Evolutionary conservation across 2,329 filamentous ascomycete genomes (phyloP).

Genomic region (Aspergillus awamori): DNA sequence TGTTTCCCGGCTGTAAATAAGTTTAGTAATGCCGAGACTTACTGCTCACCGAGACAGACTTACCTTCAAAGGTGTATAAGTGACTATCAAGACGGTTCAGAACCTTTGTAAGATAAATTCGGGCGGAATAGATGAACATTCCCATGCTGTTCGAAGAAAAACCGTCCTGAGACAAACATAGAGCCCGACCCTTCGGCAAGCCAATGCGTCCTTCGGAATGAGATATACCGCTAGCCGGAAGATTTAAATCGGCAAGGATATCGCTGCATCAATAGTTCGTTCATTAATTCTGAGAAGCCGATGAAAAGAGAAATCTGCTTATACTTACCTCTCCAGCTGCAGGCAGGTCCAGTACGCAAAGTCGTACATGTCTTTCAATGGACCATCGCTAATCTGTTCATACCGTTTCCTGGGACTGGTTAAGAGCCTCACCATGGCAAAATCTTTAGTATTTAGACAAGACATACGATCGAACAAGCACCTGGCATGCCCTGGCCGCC

Average conservation of each 20-base stretch:
- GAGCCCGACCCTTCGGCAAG: conserved; percentile 42
- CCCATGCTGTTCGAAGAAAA: conserved; percentile 43
- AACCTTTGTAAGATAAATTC: conserved; percentile 61
- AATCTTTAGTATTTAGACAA: not conserved
- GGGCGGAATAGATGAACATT: conserved; percentile 63
- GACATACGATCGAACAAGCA: conserved; percentile 71
- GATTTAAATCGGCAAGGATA: conserved; percentile 81
- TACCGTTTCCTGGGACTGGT: conserved; percentile 37
- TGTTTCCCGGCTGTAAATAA: conserved; percentile 32
- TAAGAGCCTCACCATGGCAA: not conserved
- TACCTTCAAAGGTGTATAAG: conserved; percentile 52
- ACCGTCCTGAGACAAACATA: conserved; percentile 36
- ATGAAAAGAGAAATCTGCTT: not conserved
- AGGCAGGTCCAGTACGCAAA: conserved; percentile 92
- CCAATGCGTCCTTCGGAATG: conserved; percentile 53
- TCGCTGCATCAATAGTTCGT: conserved; percentile 59
- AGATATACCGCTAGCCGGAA: conserved; percentile 64
- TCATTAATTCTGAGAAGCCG: not conserved
- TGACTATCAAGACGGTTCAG: conserved; percentile 59
- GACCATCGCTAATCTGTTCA: conserved; percentile 31
- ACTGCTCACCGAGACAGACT: conserved; percentile 12
- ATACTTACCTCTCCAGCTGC: conserved; percentile 77
- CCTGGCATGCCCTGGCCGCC: conserved; percentile 64
- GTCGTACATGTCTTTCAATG: conserved; percentile 63
- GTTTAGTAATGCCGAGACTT: not conserved